A percentile compares a stretch with the other conserved stretches of the same genome.
Evolutionary conservation across 202 grass and related monocot genomes (phyloP).

Genomic region (Bolboschoenoplectus hybrid): DNA sequence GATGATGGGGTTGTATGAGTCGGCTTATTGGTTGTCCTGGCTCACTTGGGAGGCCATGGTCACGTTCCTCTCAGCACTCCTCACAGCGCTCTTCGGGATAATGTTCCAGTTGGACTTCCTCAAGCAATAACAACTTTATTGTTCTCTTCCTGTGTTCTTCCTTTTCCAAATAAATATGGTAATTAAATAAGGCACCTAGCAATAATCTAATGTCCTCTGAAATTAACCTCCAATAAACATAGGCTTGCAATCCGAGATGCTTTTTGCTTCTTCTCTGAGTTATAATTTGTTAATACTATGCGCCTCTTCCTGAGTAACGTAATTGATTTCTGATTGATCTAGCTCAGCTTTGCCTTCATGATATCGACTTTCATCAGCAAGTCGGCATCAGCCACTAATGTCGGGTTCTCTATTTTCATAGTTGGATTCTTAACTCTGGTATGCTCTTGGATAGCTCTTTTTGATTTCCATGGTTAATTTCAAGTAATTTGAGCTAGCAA

Average conservation of each 20-base stretch:
- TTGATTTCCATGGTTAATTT: neutral
- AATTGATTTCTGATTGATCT: neutral
- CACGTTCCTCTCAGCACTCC: constrained; percentile 74
- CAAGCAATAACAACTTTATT: constrained; percentile 74
- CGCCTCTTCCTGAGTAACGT: no score
- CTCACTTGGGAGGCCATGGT: constrained; percentile 89
- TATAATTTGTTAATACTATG: no score
- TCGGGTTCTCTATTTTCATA: constrained; percentile 95
- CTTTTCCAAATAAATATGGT: constrained; percentile 98
- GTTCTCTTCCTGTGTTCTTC: constrained; percentile 86
- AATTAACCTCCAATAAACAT: neutral
- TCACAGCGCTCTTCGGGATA: constrained; percentile 86
- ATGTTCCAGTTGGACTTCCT: constrained; percentile 98
- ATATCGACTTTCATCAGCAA: constrained; percentile 86
- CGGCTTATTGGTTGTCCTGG: constrained; percentile 93
- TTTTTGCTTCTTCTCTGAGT: neutral
- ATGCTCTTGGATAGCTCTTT: constrained; percentile 21
- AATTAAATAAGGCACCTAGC: constrained; percentile 27
- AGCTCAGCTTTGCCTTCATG: constrained; percentile 93
- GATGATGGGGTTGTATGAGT: constrained; percentile 92
- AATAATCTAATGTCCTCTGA: neutral
- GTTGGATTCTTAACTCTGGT: constrained; percentile 96
- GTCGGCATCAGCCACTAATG: constrained; percentile 84
- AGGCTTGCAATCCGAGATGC: neutral
- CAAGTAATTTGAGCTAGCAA: no score